Base-by-base conservation (phyloP, 192 early-diverging fungal genomes). In the Backusella sp. region DNA sequence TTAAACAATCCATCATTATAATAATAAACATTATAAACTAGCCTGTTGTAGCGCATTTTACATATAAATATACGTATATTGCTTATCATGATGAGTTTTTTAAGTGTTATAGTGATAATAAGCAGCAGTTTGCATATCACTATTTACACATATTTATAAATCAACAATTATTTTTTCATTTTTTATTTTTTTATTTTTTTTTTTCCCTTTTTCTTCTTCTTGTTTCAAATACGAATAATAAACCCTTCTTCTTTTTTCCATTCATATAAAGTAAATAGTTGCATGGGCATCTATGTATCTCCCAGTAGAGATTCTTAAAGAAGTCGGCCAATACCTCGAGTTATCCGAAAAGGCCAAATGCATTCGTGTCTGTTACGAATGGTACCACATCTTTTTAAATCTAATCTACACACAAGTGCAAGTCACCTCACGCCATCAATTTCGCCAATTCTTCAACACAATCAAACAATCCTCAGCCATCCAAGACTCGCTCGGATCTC, bases 271-370 rank as follows among this genome's bases (percentile, higher is more conserved):
- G 0, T 19, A 17, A 17, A 17, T 3, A 44, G 26, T 62, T 62
- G 26, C n/a, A 62, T 62, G 56, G 56, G 28, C 19, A 62, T 62
- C 14, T 28, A 71, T 71, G 70, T 71, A 71, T 71, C 70, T 71
- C 44, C 70, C 70, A 44, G 28, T 28, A 49, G 70, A 71, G 70
- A 71, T 71, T 49, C 21, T 71, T 49, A 71, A 71, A 71, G 26
- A 71, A 49, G 44, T 71, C 17, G 70, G 70, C 39, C 23, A 44
- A 1, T 71, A 71, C 44, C 42, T 71, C 17, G 32, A 41, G 15
- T 14, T 49, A 23, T 15, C 70, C 23, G 70, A 71, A 49, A 36
- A 71, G 42, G 70, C 39, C 26, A 28, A 15, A 3, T 71, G 70
- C n/a, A 71, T 71, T n/a, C 12, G 42, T 17, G 70, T 71, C 1